These are phyloP conservation scores for Actinidia polygama DNA, from an alignment of 179 eudicot species.

Conservation along the genomic window DNA sequence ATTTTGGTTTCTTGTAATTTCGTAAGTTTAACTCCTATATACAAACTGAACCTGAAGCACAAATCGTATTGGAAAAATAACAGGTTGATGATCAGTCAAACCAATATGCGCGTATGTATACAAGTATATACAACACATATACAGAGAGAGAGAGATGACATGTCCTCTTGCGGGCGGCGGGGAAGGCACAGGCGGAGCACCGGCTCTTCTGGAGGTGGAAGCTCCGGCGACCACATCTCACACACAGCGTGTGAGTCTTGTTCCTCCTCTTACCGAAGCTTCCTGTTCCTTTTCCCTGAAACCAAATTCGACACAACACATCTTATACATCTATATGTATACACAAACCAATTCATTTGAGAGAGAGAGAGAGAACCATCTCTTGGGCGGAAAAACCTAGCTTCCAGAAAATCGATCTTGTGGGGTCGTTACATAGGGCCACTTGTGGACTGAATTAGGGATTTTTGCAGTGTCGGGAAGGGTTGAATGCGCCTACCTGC, in stretches of 20 bases:
- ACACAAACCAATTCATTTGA: neutral
- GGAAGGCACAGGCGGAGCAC: slow-evolving; percentile 75
- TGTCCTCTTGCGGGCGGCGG: slow-evolving; percentile 67
- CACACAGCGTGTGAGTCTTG: slow-evolving; percentile 81
- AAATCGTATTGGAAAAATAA: too few relatives aligned
- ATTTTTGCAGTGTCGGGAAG: neutral
- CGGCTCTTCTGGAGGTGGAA: slow-evolving; percentile 90
- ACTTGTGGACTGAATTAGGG: neutral
- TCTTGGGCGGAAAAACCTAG: neutral
- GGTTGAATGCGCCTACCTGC: neutral
- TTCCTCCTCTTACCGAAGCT: slow-evolving; percentile 82
- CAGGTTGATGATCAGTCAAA: too few relatives aligned
- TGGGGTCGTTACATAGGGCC: neutral
- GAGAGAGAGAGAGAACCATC: neutral
- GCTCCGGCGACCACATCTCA: slow-evolving; percentile 84
- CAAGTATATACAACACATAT: neutral
- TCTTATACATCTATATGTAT: neutral
- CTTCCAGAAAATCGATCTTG: neutral
- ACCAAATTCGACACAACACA: too few relatives aligned
- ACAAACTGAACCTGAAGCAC: too few relatives aligned
- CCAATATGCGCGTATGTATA: neutral
- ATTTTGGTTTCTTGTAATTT: too few relatives aligned
- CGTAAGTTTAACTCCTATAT: too few relatives aligned
- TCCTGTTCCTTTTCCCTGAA: slow-evolving; percentile 69
- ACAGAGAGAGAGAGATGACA: slow-evolving; percentile 32